Base-by-base conservation (phyloP, 2,329 filamentous ascomycete genomes). In the Graphilbum ipis-grandicollis region DNA sequence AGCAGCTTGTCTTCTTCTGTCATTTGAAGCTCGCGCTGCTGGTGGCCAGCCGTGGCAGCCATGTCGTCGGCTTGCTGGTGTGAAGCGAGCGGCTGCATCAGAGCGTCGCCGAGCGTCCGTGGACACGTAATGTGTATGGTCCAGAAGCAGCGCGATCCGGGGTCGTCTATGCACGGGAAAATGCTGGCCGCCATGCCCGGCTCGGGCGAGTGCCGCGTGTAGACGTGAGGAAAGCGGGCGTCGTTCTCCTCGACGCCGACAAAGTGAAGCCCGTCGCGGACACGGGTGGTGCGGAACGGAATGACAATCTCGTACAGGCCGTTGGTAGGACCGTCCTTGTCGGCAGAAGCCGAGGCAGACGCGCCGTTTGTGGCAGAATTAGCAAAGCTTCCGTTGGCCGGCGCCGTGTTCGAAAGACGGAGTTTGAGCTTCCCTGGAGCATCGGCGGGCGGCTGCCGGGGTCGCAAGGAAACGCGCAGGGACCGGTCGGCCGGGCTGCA, bases 101-200 rank as follows among this genome's bases (percentile, higher is more conserved):
- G 61, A 12, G 70, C 79, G 59, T 94, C 85, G 5, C 86, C 86
- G 1, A 98, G 62, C 0, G 86, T 93, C 35, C 79, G 73, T 10
- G 88, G 83, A 47, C 79, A 88, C 40, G 79, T 84, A 50, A 98
- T 77, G 2, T 81, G 82, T 35, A 98, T 68, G 39, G 85, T 83
- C 82, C 90, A 98, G 10, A 77, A 75, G 50, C 79, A 46, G 10
- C 45, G 88, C 39, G 81, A 77, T 25, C 75, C 75, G 19, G 79
- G 72, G 51, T 93, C 81, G 52, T 98, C 90, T 36, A 96, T 68
- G 53, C 90, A 96, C 1, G 90, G 90, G 49, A 98, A 98, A 19
- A 96, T 73, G 47, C 79, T 86, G 33, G 77, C 88, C 1, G 84
- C 77, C 15, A 75, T 77, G 22, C 86, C 85, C 0, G 84, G 74